Percentiles rank a stretch among this genome's conserved stretches.
Conservation (phyloP, 2,329 filamentous ascomycete species). For the Trichoderma koningii region DNA sequence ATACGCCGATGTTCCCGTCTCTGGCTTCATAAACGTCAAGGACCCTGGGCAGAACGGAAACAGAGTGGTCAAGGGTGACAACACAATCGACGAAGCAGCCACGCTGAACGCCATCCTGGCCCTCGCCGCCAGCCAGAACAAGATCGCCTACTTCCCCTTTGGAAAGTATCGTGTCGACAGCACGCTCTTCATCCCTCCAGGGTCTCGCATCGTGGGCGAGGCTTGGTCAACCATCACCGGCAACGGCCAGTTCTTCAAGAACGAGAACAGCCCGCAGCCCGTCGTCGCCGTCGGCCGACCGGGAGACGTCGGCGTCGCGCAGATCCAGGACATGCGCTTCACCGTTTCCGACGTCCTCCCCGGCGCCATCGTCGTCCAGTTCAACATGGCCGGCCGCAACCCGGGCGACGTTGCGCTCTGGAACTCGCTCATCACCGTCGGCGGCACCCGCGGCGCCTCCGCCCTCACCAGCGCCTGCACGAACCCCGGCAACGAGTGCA, state of each 20-base stretch:
- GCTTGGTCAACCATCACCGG: conserved; percentile 56
- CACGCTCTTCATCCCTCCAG: conserved; percentile 37
- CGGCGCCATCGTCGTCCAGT: conserved; percentile 47
- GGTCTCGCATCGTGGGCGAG: conserved; percentile 57
- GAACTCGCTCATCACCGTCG: conserved; percentile 50
- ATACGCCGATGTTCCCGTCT: conserved; percentile 40
- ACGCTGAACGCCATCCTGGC: conserved; percentile 44
- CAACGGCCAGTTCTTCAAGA: conserved; percentile 47
- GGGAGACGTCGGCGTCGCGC: conserved; percentile 52
- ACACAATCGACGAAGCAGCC: conserved; percentile 43
- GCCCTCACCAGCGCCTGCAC: conserved; percentile 44
- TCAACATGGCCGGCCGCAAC: conserved; percentile 50
- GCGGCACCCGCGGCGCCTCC: conserved; percentile 45
- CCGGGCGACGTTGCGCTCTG: conserved; percentile 55
- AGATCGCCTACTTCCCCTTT: conserved; percentile 38
- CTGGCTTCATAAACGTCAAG: conserved; percentile 42
- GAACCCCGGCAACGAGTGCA: conserved; percentile 42
- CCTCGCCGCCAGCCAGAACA: conserved; percentile 39
- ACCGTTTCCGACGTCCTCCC: conserved; percentile 50
- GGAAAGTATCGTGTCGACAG: conserved; percentile 36
- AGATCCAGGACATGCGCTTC: conserved; percentile 56
- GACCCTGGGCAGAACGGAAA: conserved; percentile 40
- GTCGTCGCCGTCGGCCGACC: conserved; percentile 54
- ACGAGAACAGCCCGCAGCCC: conserved; percentile 48
- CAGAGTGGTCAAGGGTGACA: conserved; percentile 40